Base-by-base conservation (phyloP, 1,284 basidiomycete genomes). In the Termitomyces sp. region DNA sequence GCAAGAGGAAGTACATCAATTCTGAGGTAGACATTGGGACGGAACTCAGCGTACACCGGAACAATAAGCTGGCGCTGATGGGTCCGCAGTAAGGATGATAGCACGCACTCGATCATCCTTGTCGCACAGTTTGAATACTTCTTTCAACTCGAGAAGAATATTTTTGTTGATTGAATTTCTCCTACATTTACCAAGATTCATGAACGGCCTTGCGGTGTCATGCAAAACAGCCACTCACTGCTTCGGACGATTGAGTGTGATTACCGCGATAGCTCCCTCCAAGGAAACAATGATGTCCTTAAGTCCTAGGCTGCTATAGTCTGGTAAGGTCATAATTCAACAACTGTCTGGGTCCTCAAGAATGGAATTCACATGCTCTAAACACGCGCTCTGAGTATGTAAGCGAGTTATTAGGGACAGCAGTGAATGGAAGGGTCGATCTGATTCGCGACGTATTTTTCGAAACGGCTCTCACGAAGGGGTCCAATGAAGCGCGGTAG, bases 41-140 rank as follows among this genome's bases (percentile, higher is more conserved):
- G 48, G 30, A 39, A 13, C 40, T n/a, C 48, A 26, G 39, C 73
- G 51, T 66, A 81, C 81, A 1, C 81, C 81, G 36, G 81, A 74
- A 60, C 81, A 82, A 59, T 71, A 83, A 0, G 79, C 80, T 21
- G 77, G 71, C 0, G 80, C 77, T 10, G 68, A 73, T 41, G 68
- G 74, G 46, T 82, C 80, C 1, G 80, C 76, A 2, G 78, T 81
- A 40, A 82, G 61, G 26, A 82, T 68, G 19, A 82, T 73, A 0
- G 72, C 80, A 24, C 75, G 72, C 36, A 82, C 74, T 36, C 75
- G 72, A 58, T 83, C 80, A 56, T 82, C 81, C 49, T 65, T 71
- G 66, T 82, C 78, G 30, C 73, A 73, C 1, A 78, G 57, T 21
- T 73, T 72, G 58, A 80, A 80, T 1, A 71, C 71, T 44, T 73